These are phyloP conservation scores for Aspergillus sclerotialis DNA, from an alignment of 2,329 filamentous ascomycete genomes.

Conservation along the genomic window DNA sequence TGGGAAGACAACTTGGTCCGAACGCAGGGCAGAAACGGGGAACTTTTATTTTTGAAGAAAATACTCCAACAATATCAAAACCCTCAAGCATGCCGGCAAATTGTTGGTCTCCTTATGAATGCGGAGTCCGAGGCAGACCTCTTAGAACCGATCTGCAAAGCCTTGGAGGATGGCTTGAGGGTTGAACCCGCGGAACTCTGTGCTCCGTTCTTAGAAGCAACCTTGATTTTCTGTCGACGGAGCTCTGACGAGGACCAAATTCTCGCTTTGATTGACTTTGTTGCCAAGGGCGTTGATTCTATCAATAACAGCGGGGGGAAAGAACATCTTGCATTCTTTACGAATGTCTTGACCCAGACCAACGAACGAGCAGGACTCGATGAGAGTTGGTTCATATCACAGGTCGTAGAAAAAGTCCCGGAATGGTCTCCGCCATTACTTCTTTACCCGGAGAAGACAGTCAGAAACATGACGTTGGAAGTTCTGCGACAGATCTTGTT, in stretches of 20 bases:
- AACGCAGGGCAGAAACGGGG: slow-evolving; percentile 24
- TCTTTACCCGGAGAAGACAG: slow-evolving; percentile 41
- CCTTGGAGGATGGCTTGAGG: slow-evolving; percentile 49
- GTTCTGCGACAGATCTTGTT: slow-evolving; percentile 39
- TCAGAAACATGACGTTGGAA: slow-evolving; percentile 40
- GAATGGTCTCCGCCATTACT: slow-evolving; percentile 48
- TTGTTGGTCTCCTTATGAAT: slow-evolving; percentile 53
- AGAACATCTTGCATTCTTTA: slow-evolving; percentile 48
- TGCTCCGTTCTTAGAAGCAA: slow-evolving; percentile 53
- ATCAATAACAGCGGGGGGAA: slow-evolving; percentile 42
- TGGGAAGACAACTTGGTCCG: slow-evolving; percentile 28
- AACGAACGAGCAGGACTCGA: slow-evolving; percentile 31
- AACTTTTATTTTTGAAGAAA: slow-evolving; percentile 49
- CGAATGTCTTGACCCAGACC: slow-evolving; percentile 41
- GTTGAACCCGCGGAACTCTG: slow-evolving; percentile 43
- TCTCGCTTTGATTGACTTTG: slow-evolving; percentile 31
- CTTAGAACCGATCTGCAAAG: slow-evolving; percentile 42
- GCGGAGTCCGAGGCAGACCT: slow-evolving; percentile 46
- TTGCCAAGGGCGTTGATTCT: slow-evolving; percentile 41
- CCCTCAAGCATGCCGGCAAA: slow-evolving; percentile 43
- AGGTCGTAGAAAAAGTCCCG: slow-evolving; percentile 35
- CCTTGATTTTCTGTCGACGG: slow-evolving; percentile 46
- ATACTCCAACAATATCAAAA: slow-evolving; percentile 59
- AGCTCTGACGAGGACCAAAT: slow-evolving; percentile 31
- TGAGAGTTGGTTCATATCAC: slow-evolving; percentile 25